These are phyloP conservation scores for Cicer cuneatum DNA, from an alignment of 306 rosid species.

Conservation along the genomic window DNA sequence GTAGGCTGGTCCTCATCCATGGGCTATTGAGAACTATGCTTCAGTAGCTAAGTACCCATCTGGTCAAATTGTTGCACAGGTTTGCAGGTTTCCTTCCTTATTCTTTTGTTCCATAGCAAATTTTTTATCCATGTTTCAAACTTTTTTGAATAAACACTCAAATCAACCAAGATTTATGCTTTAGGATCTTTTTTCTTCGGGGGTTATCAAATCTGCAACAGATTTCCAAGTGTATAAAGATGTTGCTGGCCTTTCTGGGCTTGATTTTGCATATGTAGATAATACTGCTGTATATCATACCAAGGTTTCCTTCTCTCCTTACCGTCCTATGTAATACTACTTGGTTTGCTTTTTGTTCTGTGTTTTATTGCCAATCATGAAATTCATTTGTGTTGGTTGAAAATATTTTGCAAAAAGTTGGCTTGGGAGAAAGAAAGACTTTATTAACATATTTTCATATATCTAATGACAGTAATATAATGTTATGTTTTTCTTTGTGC, in stretches of 20 bases:
- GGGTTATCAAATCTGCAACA: slow-evolving; percentile 90
- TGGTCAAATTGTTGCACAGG: slow-evolving; percentile 82
- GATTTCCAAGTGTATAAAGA: slow-evolving; percentile 94
- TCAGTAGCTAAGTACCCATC: slow-evolving; percentile 83
- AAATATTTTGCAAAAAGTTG: slow-evolving; percentile 32
- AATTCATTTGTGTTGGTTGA: slow-evolving; percentile 24
- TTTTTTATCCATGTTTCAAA: slow-evolving; percentile 16
- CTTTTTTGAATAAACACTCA: slow-evolving; percentile 22
- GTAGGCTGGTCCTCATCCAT: slow-evolving; percentile 94
- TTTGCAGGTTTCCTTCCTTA: slow-evolving; percentile 46
- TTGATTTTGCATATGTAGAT: slow-evolving; percentile 88
- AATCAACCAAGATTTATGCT: slow-evolving; percentile 41
- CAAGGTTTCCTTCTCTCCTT: slow-evolving; percentile 66
- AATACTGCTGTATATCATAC: slow-evolving; percentile 94
- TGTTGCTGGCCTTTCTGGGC: slow-evolving; percentile 92
- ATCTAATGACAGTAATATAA: slow-evolving; percentile 24
- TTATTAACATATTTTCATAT: slow-evolving; percentile 19
- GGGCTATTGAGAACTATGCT: slow-evolving; percentile 91
- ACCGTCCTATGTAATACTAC: slow-evolving; percentile 29
- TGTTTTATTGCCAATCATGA: slow-evolving; percentile 36
- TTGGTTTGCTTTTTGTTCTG: slow-evolving; percentile 22
- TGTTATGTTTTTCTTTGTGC: slow-evolving; percentile 45
- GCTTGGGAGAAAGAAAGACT: slow-evolving; percentile 9
- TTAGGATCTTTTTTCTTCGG: slow-evolving; percentile 90
- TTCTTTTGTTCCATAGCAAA: background rate